Evolutionary conservation across 148 eudicot species (phyloP).

Genomic region (Oxyria digyna): DNA sequence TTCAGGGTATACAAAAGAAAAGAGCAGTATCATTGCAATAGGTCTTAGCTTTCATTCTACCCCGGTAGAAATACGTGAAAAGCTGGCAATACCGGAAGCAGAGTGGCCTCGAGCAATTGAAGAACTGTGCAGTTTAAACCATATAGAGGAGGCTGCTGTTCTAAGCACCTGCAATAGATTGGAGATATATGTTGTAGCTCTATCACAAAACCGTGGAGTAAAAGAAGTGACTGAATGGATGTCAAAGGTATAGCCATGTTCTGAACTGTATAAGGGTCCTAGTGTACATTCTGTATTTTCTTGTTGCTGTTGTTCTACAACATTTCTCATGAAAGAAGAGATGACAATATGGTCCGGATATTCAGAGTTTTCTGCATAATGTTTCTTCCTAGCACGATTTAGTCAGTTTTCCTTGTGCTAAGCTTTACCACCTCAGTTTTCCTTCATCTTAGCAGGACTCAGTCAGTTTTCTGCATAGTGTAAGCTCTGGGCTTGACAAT

Average conservation of each 20-base stretch:
- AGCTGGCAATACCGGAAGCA: constrained; percentile 97
- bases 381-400: not conserved
- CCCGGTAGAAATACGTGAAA: constrained; percentile 92
- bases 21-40: constrained; percentile 84
- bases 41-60: constrained; percentile 82
- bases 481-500: too few species aligned
- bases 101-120: constrained; percentile 95
- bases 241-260: constrained; percentile 73
- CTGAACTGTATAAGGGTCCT: constrained; percentile 66
- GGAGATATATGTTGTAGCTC: constrained; percentile 93
- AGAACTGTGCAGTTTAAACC: constrained; percentile 78
- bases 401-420: not conserved
- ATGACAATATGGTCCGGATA: not conserved
- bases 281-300: constrained; percentile 41
- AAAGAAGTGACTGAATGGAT: constrained; percentile 99
- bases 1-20: constrained; percentile 88
- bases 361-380: not conserved
- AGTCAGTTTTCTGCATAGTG: too few species aligned
- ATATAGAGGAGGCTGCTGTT: constrained; percentile 96
- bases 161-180: constrained; percentile 91
- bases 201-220: constrained; percentile 89
- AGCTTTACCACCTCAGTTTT: not conserved
- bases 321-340: not conserved
- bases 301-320: not conserved
- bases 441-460: too few species aligned